A percentile compares a stretch with the other conserved stretches of the same genome.
These are phyloP conservation scores for Candida awuae DNA, from an alignment of 805 yeast species.

Conservation along the genomic window DNA sequence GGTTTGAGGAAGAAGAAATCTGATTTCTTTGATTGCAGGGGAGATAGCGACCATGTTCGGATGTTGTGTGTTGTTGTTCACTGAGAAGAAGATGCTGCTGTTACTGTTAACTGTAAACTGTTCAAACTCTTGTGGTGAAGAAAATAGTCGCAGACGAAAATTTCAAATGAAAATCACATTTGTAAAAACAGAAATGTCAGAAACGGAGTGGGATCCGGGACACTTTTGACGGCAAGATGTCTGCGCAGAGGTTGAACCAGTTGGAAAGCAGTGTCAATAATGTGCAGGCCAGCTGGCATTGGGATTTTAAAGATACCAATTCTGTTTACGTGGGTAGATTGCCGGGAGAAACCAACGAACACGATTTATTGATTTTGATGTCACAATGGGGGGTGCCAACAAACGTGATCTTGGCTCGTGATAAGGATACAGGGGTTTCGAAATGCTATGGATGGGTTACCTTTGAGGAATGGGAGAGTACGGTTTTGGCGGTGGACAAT, in stretches of 20 bases:
- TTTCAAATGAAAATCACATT: no score
- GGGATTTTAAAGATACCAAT: slow-evolving; percentile 69
- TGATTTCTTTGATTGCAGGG: slow-evolving; percentile 63
- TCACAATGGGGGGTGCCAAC: slow-evolving; percentile 88
- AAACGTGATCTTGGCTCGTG: slow-evolving; percentile 61
- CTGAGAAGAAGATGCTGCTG: no score
- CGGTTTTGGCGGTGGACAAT: slow-evolving; percentile 83
- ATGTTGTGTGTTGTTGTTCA: neutral
- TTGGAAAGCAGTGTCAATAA: slow-evolving; percentile 51
- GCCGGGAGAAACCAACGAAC: slow-evolving; percentile 57
- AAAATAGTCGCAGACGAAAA: no score
- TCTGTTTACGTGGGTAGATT: slow-evolving; percentile 73
- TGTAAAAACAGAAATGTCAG: no score
- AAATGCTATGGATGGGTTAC: slow-evolving; percentile 75
- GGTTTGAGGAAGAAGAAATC: slow-evolving; percentile 77
- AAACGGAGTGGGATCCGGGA: no score
- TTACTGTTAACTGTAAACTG: no score
- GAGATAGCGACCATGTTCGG: slow-evolving; percentile 24
- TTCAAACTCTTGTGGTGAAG: no score
- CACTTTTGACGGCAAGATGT: slow-evolving; percentile 7
- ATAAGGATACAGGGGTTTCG: slow-evolving; percentile 54
- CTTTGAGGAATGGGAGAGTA: slow-evolving; percentile 73
- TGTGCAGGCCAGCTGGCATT: slow-evolving; percentile 80
- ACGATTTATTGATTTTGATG: slow-evolving; percentile 69
- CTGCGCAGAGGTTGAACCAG: slow-evolving; percentile 51